Evolutionary conservation across 805 yeast genomes (phyloP).

Genomic region (Barnettozyma populi): DNA sequence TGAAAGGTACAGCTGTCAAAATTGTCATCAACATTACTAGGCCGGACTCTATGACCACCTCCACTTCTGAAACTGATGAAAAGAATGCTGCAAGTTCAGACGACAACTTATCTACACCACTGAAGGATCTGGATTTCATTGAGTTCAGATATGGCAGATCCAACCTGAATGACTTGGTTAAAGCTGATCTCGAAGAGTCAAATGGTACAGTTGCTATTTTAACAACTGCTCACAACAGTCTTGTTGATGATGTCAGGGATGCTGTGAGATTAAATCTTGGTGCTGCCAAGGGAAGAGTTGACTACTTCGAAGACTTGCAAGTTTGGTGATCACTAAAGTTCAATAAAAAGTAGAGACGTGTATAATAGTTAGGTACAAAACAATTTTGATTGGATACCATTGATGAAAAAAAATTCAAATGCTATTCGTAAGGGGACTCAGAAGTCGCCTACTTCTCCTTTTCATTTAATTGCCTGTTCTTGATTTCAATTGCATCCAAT

Average conservation of each 20-base stretch:
- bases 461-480: constrained; percentile 11
- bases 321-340: constrained; percentile 40
- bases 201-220: constrained; percentile 39
- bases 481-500: constrained; percentile 59
- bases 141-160: constrained; percentile 44
- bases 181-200: constrained; percentile 33
- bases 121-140: constrained; percentile 24
- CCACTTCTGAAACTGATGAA: constrained; percentile 2
- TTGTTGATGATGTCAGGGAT: constrained; percentile 50
- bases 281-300: constrained; percentile 37
- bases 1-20: constrained; percentile 18
- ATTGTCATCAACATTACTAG: constrained; percentile 20
- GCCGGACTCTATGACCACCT: constrained; percentile 10
- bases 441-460: constrained; percentile 17
- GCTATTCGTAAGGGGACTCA: too few relatives aligned
- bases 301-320: constrained; percentile 52
- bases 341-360: too few relatives aligned
- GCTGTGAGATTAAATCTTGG: constrained; percentile 33
- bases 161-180: constrained; percentile 31
- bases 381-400: too few relatives aligned
- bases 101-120: not conserved
- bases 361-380: too few relatives aligned
- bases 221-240: constrained; percentile 48
- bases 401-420: too few relatives aligned
- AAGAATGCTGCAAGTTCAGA: not conserved